Evolutionary conservation across 2,329 filamentous ascomycete genomes (phyloP), one percentile per base, ranked within the genome.

Genomic region (Sclerotinia glacialis): DNA sequence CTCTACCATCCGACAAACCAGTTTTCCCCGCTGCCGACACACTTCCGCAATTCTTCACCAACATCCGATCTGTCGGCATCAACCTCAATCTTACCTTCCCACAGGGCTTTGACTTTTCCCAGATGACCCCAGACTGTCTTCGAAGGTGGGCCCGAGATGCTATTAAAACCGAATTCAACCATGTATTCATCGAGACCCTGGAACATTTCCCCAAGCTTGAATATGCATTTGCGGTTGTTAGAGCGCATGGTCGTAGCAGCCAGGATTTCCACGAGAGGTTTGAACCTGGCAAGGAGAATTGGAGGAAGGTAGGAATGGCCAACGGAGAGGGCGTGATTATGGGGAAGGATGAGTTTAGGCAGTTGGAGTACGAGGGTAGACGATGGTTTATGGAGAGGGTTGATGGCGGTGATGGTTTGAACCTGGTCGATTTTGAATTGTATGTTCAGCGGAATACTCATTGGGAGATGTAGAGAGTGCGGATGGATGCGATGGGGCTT

Each of bases 41-140:
- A 3, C 44, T 61, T 26, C 58, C 58, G 6, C 21, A 21, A 6
- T 61, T 61, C 58, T 61, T 61, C 44, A 34, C n/a, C 44, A 49
- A 61, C 5, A 49, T 61, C n/a, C 12, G 58, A 61, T 49, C 58
- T 4, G 58, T 40, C 7, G 58, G 58, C n/a, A 61, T 61, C n/a
- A 26, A 49, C n/a, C 44, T 61, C n/a, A 11, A 49, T 4, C 14
- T 61, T 14, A 0, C 2, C 2, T 26, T 26, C 44, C 2, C n/a
- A 4, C 0, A 0, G 9, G 1, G 0, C 11, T 18, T 40, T 4
- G 1, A 12, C 7, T 61, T 61, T 37, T 34, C 46, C 14, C 4
- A 18, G 0, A 26, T 61, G 58, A 26, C 1, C 2, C 12, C 44
- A 1, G 0, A 1, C 8, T 5, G 5, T 4, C 44, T 61, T 16